phyloP scores from a whole-genome alignment of 371 early-diverging fungal species.

The Batkoa obscura region DNA sequence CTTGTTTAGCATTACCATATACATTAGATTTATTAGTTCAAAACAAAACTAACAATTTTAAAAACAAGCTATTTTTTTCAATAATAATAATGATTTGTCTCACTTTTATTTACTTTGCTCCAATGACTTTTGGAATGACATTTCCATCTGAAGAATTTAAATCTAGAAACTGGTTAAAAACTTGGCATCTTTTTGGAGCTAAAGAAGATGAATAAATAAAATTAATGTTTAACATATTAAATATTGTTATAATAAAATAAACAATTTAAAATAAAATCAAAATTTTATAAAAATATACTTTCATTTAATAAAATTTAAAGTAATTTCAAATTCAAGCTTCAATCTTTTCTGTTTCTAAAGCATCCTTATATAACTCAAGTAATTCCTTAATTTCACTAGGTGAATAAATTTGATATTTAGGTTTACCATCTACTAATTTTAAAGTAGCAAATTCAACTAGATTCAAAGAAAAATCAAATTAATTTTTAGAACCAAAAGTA shows the following conservation, averaged over 20 bases:
- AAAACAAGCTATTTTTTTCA: background rate
- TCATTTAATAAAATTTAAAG: too few relatives aligned
- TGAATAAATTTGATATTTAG: slow-evolving; percentile 13
- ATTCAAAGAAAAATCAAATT: background rate
- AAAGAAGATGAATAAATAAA: background rate
- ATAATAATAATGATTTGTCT: background rate
- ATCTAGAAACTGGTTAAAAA: background rate
- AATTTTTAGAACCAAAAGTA: background rate
- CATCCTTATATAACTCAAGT: slow-evolving; percentile 14
- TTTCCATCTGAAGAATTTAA: background rate
- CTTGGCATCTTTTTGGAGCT: background rate
- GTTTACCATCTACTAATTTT: slow-evolving; percentile 14
- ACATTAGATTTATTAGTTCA: slow-evolving; percentile 42
- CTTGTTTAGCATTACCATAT: slow-evolving; percentile 48
- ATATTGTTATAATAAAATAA: too few relatives aligned
- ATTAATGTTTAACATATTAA: too few relatives aligned
- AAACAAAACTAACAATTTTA: slow-evolving; percentile 11
- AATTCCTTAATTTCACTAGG: slow-evolving; percentile 15
- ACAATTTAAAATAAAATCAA: too few relatives aligned
- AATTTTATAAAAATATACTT: too few relatives aligned
- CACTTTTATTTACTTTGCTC: background rate
- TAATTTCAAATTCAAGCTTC: background rate
- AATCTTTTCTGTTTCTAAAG: background rate
- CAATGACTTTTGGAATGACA: slow-evolving; percentile 1
- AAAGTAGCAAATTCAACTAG: slow-evolving; percentile 19